Evolutionary conservation across 1,284 basidiomycete genomes (phyloP).

Genomic region (Cutaneotrichosporon dermatis): DNA sequence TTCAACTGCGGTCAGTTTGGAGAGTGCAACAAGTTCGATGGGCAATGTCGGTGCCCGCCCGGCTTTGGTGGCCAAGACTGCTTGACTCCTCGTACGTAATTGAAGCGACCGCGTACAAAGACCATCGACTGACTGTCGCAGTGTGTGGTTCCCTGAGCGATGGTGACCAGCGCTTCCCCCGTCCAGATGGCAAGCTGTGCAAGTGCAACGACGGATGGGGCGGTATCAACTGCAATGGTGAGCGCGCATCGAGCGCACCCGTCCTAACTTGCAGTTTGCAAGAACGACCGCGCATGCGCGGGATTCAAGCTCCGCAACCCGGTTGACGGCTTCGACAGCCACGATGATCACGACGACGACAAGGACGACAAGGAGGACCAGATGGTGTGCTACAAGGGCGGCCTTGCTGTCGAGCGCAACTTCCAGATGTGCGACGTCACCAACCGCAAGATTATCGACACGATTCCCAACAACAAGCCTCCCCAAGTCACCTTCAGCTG

Average conservation of each 20-base stretch:
- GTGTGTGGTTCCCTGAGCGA: slow-evolving; percentile 86
- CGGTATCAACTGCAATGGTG: slow-evolving; percentile 94
- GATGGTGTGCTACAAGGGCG: slow-evolving; percentile 91
- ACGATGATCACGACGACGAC: slow-evolving; percentile 49
- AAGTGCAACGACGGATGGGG: slow-evolving; percentile 90
- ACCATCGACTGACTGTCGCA: too few relatives aligned
- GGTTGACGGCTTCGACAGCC: slow-evolving; percentile 29
- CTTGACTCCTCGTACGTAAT: slow-evolving; percentile 60
- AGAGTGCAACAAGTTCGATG: slow-evolving; percentile 78
- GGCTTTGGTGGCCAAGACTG: slow-evolving; percentile 91
- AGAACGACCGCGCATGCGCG: slow-evolving; percentile 70
- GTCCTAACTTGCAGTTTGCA: slow-evolving; percentile 61
- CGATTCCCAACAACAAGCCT: slow-evolving; percentile 71
- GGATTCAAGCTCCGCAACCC: slow-evolving; percentile 61
- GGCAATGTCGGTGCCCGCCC: slow-evolving; percentile 82
- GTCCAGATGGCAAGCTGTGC: slow-evolving; percentile 71
- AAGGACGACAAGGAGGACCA: slow-evolving; percentile 49
- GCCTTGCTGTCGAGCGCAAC: slow-evolving; percentile 82
- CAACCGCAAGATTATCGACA: slow-evolving; percentile 84
- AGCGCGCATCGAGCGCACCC: slow-evolving; percentile 23
- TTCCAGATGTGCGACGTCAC: slow-evolving; percentile 98
- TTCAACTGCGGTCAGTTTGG: slow-evolving; percentile 83
- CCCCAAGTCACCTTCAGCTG: slow-evolving; percentile 96
- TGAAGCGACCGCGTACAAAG: too few relatives aligned
- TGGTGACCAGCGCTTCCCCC: slow-evolving; percentile 73